Base-by-base conservation (phyloP, 345 rosid species). In the Pugionium cornutum region DNA sequence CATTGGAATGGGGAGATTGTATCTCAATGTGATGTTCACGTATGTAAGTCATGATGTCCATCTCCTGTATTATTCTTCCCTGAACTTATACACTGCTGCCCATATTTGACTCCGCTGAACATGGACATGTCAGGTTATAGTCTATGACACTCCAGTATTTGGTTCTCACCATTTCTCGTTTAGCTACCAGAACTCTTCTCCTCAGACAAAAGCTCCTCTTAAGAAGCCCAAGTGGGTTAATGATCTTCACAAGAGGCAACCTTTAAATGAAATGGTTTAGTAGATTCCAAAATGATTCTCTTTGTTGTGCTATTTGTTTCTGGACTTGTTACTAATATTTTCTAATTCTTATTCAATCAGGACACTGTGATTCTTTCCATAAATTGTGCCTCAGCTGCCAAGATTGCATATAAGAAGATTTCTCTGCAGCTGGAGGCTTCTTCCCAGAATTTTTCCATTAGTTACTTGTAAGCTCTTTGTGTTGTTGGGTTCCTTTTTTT, bases 111-210 rank as follows among this genome's bases (percentile, higher is more conserved):
- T 28, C 29, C 61, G 66, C 7, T 57, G 18, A 64, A 65, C 59
- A 7, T 61, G 33, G 51, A 62, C 64, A 53, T 75, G 43, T 77
- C 81, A 94, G 99, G 86, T 88, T 40, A 81, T 86, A 51, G 44
- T 81, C 60, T 94, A 90, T 75, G 92, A 90, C 51, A 79, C 81
- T 76, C 99, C 99, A 4, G 70, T 26, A 11, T 88, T 78, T 77
- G 89, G 97, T 53, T 62, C 75, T 69, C 92, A 84, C 72, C 95
- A 94, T 82, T 85, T 88, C 78, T 84, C 91, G 9, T 69, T 84
- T 60, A 79, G 80, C 49, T 74, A 61, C 72, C 77, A 79, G 81
- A 69, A 55, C 7, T 75, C 79, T 69, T 72, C 75, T 64, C 58
- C 60, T 32, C 75, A 55, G 68, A 67, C 46, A 4, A 71, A 77